Conservation (phyloP, 208 protist genomes). For the Acanthamoeba culbertsoni region DNA sequence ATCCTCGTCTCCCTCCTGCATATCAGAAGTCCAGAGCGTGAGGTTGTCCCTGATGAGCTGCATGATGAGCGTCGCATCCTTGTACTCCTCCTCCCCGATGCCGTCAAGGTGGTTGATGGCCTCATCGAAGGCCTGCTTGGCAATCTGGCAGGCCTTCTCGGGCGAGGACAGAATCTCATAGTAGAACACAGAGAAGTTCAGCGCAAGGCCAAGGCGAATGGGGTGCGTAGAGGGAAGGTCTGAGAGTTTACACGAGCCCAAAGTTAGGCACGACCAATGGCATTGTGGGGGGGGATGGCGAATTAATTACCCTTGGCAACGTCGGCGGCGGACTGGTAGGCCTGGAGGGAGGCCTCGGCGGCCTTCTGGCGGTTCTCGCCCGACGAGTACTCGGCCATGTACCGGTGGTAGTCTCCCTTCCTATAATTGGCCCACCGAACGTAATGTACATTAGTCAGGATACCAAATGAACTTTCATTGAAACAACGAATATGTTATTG, state of each 20-base stretch:
- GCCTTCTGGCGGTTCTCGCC: background rate
- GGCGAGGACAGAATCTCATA: slow-evolving; percentile 87
- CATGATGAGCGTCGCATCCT: slow-evolving; percentile 90
- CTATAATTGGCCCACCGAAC: slow-evolving; percentile 17
- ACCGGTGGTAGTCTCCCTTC: slow-evolving; percentile 89
- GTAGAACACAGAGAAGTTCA: slow-evolving; percentile 93
- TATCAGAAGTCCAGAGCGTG: slow-evolving; percentile 86
- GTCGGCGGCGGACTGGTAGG: background rate
- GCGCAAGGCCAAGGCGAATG: slow-evolving; percentile 87
- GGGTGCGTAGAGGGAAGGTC: slow-evolving; percentile 86
- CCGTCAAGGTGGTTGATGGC: slow-evolving; percentile 87
- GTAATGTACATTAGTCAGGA: background rate
- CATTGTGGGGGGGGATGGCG: background rate
- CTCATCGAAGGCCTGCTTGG: slow-evolving; percentile 89
- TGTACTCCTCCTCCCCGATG: slow-evolving; percentile 86
- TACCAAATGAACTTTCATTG: background rate
- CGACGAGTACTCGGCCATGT: slow-evolving; percentile 83
- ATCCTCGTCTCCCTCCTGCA: slow-evolving; percentile 33
- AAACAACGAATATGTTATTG: background rate
- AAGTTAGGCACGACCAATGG: background rate
- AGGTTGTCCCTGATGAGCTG: slow-evolving; percentile 90
- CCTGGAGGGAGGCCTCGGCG: slow-evolving; percentile 23
- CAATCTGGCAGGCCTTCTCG: slow-evolving; percentile 84
- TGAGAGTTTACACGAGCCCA: background rate
- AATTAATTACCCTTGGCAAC: background rate